phyloP scores from a whole-genome alignment of 441 rosid genomes.

The Rhodomyrtus psidioides region DNA sequence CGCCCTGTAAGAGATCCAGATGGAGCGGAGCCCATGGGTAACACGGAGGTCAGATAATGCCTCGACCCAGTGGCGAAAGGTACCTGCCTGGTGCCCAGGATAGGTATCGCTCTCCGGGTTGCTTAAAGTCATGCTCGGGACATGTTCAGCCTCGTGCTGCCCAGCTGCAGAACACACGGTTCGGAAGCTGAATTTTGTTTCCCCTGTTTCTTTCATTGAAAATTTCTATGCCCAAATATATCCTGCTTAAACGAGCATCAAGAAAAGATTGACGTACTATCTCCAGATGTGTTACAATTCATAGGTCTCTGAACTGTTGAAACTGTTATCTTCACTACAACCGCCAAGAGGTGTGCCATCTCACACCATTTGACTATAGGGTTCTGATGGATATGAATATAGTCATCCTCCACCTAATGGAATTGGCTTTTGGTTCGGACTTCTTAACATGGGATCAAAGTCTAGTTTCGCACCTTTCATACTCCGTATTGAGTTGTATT shows the following conservation, averaged over 20 bases:
- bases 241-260: neutral
- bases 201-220: neutral
- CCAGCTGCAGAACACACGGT: neutral
- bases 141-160: neutral
- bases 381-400: neutral
- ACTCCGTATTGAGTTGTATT: too few species aligned
- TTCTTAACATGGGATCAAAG: too few species aligned
- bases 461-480: too few species aligned
- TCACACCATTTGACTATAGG: neutral
- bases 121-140: neutral
- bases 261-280: neutral
- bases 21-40: conserved; percentile 1
- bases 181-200: neutral
- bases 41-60: neutral
- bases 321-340: neutral
- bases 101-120: conserved; percentile 1
- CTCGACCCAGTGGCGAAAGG: neutral
- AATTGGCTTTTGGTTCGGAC: too few species aligned
- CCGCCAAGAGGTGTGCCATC: neutral
- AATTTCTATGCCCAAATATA: neutral
- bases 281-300: neutral
- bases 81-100: conserved; percentile 5
- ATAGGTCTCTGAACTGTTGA: neutral
- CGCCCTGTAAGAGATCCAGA: conserved; percentile 8
- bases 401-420: neutral